Conservation (phyloP, 2,329 filamentous ascomycete species). For the Atkinsonella texensis region DNA sequence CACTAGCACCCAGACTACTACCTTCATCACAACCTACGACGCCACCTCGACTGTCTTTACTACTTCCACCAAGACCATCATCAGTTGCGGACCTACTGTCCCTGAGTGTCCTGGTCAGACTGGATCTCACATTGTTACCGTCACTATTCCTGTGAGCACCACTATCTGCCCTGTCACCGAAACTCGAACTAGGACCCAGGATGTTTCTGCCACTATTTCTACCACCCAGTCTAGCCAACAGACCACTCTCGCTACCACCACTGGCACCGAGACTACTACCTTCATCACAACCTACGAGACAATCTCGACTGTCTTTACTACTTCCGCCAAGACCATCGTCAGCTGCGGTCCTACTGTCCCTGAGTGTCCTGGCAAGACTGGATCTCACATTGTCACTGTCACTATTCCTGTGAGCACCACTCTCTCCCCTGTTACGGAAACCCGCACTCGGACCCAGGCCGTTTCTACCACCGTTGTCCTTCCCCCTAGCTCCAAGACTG, state of each 20-base stretch:
- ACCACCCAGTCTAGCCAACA: neutral
- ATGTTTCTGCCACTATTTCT: constrained; percentile 6
- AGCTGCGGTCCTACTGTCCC: constrained; percentile 33
- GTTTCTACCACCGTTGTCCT: constrained; percentile 9
- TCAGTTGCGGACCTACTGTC: constrained; percentile 32
- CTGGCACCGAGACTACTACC: constrained; percentile 6
- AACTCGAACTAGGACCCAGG: constrained; percentile 30
- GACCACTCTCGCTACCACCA: constrained; percentile 6
- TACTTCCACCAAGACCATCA: constrained; percentile 37
- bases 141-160: constrained; percentile 44
- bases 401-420: constrained; percentile 47
- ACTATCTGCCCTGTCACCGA: constrained; percentile 49
- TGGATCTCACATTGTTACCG: constrained; percentile 36
- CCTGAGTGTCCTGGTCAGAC: constrained; percentile 40
- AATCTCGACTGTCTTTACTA: constrained; percentile 40
- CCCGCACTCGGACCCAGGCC: constrained; percentile 26
- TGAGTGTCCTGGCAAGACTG: constrained; percentile 39
- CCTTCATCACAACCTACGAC: constrained; percentile 25
- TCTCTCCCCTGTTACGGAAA: constrained; percentile 49
- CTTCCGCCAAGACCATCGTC: constrained; percentile 36
- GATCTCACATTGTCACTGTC: constrained; percentile 37
- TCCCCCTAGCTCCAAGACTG: constrained; percentile 6
- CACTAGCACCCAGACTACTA: constrained; percentile 4
- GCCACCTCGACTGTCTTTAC: constrained; percentile 39
- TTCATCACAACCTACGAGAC: constrained; percentile 28